Base-by-base conservation (phyloP, 2,329 filamentous ascomycete species). In the Fusarium udum region DNA sequence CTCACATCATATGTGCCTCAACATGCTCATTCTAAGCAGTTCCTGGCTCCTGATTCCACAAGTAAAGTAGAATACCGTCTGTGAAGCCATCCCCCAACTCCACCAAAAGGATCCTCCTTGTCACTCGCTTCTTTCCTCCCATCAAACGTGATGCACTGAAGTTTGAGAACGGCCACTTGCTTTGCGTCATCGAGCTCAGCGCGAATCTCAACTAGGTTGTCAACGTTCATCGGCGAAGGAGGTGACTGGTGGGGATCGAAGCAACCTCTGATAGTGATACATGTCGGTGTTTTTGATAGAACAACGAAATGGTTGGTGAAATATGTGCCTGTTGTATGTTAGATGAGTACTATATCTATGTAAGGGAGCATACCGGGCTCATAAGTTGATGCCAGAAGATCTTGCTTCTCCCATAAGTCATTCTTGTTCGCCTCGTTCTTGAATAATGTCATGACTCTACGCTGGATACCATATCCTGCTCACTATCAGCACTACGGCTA, bases 291-390 rank as follows among this genome's bases (percentile, higher is more conserved):
- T 36, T 76, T 75, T 7, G 70, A 58, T 0, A 76, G 60, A 0
- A 76, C 56, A 13, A 57, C 1, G 39, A 75, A 72, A 15, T 77
- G 73, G 8, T 75, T 71, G 7, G 73, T 77, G 15, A 77, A 59
- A 26, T 51, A 68, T 16, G 75, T 77, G 31, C 63, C 73, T 76
- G 4, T 12, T 6, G 9, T 2, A 0, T 15, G 16, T 61, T 4
- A 43, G 45, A n/a, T n/a, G n/a, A n/a, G n/a, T n/a, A n/a, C n/a
- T n/a, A n/a, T n/a, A n/a, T n/a, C n/a, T n/a, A n/a, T n/a, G n/a
- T n/a, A n/a, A n/a, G n/a, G n/a, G n/a, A n/a, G 3, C 40, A n/a
- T 51, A 73, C 71, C 75, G 51, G 72, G 69, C 12, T 76, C 72
- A 16, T 76, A 77, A 22, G 48, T 74, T 26, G 58, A 72, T 8